Conservation (phyloP, 2,329 filamentous ascomycete species). For the Xylaria multiplex region DNA sequence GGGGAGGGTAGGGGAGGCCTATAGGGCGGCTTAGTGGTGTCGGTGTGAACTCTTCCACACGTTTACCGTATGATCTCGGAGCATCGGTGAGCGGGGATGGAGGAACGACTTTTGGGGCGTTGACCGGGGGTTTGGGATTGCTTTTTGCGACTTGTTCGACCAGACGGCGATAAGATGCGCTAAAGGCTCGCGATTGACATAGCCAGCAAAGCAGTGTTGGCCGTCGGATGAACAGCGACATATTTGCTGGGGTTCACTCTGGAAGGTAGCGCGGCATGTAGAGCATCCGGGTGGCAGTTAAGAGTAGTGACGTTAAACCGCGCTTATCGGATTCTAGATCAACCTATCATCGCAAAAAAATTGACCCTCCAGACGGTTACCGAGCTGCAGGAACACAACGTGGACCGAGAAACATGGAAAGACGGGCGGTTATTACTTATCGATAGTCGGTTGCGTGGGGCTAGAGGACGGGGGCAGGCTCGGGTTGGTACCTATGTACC, state of each 20-base stretch:
- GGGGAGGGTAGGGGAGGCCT: slow-evolving; percentile 79
- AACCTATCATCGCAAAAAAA: slow-evolving; percentile 18
- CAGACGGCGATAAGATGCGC: slow-evolving; percentile 54
- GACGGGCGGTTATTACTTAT: slow-evolving; percentile 21
- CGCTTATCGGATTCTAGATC: slow-evolving; percentile 19
- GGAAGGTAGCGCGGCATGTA: background rate
- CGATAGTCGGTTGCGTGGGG: slow-evolving; percentile 25
- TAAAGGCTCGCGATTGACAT: slow-evolving; percentile 64
- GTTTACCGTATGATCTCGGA: slow-evolving; percentile 68
- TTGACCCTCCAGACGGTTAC: slow-evolving; percentile 12
- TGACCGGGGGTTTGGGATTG: slow-evolving; percentile 30
- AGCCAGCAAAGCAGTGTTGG: slow-evolving; percentile 56
- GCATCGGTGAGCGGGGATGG: slow-evolving; percentile 64
- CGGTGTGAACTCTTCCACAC: slow-evolving; percentile 65
- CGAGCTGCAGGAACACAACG: slow-evolving; percentile 39
- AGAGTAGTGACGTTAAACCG: slow-evolving; percentile 4
- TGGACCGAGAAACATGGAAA: slow-evolving; percentile 22
- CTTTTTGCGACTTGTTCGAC: slow-evolving; percentile 44
- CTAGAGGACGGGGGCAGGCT: too few species aligned
- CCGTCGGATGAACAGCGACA: slow-evolving; percentile 44
- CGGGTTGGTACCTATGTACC: background rate
- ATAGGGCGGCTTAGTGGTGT: slow-evolving; percentile 77
- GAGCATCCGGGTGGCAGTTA: background rate
- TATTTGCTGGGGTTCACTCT: slow-evolving; percentile 11
- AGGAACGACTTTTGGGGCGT: slow-evolving; percentile 43